A percentile compares a stretch with the other conserved stretches of the same genome.
Conservation (phyloP, 164 flowering plant species). For the Liriodendron chinense region DNA sequence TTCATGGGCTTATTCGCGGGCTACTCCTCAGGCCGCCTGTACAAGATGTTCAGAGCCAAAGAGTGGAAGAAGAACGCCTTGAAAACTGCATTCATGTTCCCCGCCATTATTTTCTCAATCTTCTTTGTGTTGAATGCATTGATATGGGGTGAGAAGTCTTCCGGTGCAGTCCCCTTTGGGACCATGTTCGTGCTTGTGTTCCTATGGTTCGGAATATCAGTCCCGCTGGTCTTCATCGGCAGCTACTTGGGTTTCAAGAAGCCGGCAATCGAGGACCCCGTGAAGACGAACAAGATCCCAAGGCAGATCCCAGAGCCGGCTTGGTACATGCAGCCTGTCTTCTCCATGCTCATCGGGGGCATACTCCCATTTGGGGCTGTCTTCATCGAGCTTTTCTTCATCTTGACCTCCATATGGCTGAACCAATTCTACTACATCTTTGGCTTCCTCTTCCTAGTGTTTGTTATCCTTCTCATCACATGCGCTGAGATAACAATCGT, state of each 20-base stretch:
- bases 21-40: slow-evolving; percentile 33
- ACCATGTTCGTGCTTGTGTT: slow-evolving; percentile 41
- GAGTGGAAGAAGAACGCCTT: slow-evolving; percentile 41
- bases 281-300: slow-evolving; percentile 57
- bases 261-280: slow-evolving; percentile 44
- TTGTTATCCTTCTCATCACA: slow-evolving; percentile 74
- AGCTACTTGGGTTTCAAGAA: slow-evolving; percentile 43
- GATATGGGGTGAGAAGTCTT: slow-evolving; percentile 43
- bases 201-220: slow-evolving; percentile 46
- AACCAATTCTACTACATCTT: slow-evolving; percentile 95
- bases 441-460: slow-evolving; percentile 86
- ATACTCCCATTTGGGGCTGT: slow-evolving; percentile 59
- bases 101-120: slow-evolving; percentile 34
- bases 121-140: slow-evolving; percentile 43
- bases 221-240: slow-evolving; percentile 39
- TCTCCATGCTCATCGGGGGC: slow-evolving; percentile 54
- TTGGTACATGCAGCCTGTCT: slow-evolving; percentile 59
- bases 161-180: slow-evolving; percentile 48
- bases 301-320: slow-evolving; percentile 59
- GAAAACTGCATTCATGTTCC: slow-evolving; percentile 40
- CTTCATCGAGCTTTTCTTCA: slow-evolving; percentile 63
- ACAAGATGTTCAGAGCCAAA: slow-evolving; percentile 41
- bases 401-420: slow-evolving; percentile 63
- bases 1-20: slow-evolving; percentile 49
- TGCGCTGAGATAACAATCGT: slow-evolving; percentile 85